These are phyloP conservation scores for Microbotryum saponariae DNA, from an alignment of 1,284 basidiomycete genomes.

Conservation along the genomic window DNA sequence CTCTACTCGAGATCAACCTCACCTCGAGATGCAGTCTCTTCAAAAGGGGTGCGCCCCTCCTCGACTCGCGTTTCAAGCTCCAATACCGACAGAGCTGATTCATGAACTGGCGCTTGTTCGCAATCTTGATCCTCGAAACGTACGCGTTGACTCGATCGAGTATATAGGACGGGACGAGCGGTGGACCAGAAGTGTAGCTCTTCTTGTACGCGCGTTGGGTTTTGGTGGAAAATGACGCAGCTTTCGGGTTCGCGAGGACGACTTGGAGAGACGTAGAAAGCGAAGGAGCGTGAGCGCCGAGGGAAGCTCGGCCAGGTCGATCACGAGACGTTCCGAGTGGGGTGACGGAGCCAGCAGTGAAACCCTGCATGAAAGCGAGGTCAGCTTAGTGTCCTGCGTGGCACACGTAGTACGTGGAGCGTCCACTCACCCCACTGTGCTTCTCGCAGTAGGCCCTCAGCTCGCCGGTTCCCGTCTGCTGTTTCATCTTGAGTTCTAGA, in stretches of 20 bases:
- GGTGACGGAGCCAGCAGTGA: slow-evolving; percentile 1
- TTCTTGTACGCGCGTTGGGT: slow-evolving; percentile 47
- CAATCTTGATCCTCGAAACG: slow-evolving; percentile 60
- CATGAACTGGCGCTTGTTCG: slow-evolving; percentile 71
- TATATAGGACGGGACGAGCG: slow-evolving; percentile 49
- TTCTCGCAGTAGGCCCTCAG: slow-evolving; percentile 77
- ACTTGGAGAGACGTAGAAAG: background rate
- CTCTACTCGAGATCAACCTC: slow-evolving; percentile 16
- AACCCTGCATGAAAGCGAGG: too few relatives aligned
- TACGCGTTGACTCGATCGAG: slow-evolving; percentile 68
- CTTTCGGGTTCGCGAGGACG: slow-evolving; percentile 7
- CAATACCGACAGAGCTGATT: slow-evolving; percentile 81
- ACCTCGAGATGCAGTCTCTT: slow-evolving; percentile 87
- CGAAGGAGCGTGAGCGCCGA: background rate
- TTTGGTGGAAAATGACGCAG: slow-evolving; percentile 3
- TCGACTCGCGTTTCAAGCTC: slow-evolving; percentile 89
- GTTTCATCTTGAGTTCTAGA: slow-evolving; percentile 49
- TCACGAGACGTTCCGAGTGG: slow-evolving; percentile 13
- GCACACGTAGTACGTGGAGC: background rate
- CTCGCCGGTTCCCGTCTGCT: slow-evolving; percentile 34
- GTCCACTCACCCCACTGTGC: slow-evolving; percentile 67
- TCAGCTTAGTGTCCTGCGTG: background rate
- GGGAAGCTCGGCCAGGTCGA: background rate
- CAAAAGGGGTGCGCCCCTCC: slow-evolving; percentile 84
- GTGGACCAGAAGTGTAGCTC: slow-evolving; percentile 48